These are phyloP conservation scores for Phytophthora pseudosyringae DNA, from an alignment of 352 stramenopile species.

Conservation along the genomic window DNA sequence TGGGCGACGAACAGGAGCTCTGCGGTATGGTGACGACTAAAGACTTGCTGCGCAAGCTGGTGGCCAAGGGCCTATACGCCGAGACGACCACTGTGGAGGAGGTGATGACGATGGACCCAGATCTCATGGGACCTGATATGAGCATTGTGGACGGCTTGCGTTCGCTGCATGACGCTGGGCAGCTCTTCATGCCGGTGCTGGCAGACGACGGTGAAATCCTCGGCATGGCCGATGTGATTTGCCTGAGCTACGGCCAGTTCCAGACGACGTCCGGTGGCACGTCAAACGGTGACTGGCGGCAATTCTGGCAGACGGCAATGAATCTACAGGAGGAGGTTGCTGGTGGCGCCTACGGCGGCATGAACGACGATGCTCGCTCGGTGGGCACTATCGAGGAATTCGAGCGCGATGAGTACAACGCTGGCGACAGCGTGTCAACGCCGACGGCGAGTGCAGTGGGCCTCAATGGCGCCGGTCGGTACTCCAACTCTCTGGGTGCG, in stretches of 20 bases:
- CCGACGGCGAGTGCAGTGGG: constrained; percentile 45
- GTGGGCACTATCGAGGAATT: constrained; percentile 92
- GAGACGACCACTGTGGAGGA: constrained; percentile 82
- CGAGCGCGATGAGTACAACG: constrained; percentile 82
- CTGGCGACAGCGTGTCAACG: constrained; percentile 30
- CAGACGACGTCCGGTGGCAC: constrained; percentile 75
- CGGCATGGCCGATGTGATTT: constrained; percentile 90
- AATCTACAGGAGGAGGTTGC: constrained; percentile 85
- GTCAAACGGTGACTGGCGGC: constrained; percentile 82
- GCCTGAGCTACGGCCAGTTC: constrained; percentile 89
- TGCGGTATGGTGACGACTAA: constrained; percentile 88
- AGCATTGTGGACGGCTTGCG: constrained; percentile 87
- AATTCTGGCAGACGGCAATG: constrained; percentile 91
- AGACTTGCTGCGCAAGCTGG: constrained; percentile 86
- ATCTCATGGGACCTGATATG: constrained; percentile 74
- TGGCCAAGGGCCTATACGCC: constrained; percentile 80
- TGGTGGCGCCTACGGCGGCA: constrained; percentile 68
- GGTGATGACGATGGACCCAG: constrained; percentile 87
- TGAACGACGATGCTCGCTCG: constrained; percentile 74
- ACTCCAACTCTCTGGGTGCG: constrained; percentile 60
- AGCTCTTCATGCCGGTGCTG: constrained; percentile 88
- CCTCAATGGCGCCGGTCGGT: constrained; percentile 44
- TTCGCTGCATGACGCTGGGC: constrained; percentile 83
- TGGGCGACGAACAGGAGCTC: constrained; percentile 69
- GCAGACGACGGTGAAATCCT: constrained; percentile 80